Conservation (phyloP, 2,329 filamentous ascomycete genomes). For the Colletotrichum somersetense region DNA sequence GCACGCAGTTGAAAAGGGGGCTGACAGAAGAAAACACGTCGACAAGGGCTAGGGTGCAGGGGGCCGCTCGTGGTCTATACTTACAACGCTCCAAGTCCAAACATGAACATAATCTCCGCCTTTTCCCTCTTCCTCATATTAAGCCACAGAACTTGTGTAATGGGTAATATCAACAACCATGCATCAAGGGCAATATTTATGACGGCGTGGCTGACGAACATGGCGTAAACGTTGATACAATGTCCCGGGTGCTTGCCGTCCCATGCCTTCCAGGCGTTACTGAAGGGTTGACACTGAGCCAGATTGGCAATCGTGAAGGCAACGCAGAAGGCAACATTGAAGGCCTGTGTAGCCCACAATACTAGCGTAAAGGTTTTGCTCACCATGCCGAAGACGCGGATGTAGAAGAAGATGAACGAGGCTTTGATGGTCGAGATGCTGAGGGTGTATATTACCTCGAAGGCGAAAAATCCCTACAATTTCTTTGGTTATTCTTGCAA, state of each 20-base stretch:
- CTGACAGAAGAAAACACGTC: background rate
- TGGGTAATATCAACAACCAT: conserved; percentile 56
- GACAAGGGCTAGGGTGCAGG: background rate
- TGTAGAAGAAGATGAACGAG: conserved; percentile 54
- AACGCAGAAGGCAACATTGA: conserved; percentile 32
- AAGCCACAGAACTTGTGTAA: conserved; percentile 52
- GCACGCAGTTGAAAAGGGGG: no score
- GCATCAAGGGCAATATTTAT: conserved; percentile 61
- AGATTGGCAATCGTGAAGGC: conserved; percentile 53
- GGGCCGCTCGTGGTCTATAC: conserved; percentile 14
- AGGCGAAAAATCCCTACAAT: conserved; percentile 27
- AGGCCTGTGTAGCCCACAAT: conserved; percentile 43
- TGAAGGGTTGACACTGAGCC: conserved; percentile 57
- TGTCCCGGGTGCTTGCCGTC: conserved; percentile 46
- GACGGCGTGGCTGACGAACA: conserved; percentile 55
- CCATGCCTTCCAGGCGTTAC: conserved; percentile 58
- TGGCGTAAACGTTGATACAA: conserved; percentile 53
- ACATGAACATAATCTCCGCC: conserved; percentile 53
- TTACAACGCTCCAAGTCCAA: conserved; percentile 48
- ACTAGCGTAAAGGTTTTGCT: conserved; percentile 44
- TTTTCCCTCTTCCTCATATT: conserved; percentile 53
- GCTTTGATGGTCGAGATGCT: conserved; percentile 56
- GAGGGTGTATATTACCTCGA: conserved; percentile 30
- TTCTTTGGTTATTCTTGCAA: fast-evolving
- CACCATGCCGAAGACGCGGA: conserved; percentile 52